Evolutionary conservation across 441 rosid species (phyloP).

Genomic region (Gossypium davidsonii): DNA sequence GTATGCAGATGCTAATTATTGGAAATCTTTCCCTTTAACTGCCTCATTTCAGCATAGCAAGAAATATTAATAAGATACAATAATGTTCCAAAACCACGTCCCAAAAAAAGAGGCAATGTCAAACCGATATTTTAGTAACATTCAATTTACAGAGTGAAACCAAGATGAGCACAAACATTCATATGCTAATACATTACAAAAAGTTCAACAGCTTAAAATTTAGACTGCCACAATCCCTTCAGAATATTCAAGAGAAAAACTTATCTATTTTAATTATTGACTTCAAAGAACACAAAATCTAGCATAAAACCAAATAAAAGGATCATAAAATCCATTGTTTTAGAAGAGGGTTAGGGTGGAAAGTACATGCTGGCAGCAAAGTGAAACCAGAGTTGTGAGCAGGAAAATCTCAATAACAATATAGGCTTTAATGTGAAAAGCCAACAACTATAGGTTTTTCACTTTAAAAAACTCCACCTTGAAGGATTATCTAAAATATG

Average conservation of each 20-base stretch:
- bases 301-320: constrained; percentile 6
- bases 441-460: neutral
- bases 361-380: neutral
- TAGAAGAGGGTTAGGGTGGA: neutral
- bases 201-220: neutral
- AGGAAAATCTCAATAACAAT: neutral
- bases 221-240: neutral
- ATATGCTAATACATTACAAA: neutral
- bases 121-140: neutral
- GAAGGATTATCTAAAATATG: neutral
- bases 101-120: neutral
- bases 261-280: neutral
- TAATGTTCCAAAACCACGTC: neutral
- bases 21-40: neutral
- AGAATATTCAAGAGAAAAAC: neutral
- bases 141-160: neutral
- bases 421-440: neutral
- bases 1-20: neutral
- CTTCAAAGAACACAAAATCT: constrained; percentile 2
- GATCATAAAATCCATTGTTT: neutral
- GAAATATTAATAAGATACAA: neutral
- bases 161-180: neutral
- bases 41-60: constrained; percentile 4
- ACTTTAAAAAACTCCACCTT: neutral
- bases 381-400: neutral